Evolutionary conservation across 2,329 filamentous ascomycete species (phyloP), one percentile per base, ranked within the genome.

Genomic region (Aspergillus hiratsukae): DNA sequence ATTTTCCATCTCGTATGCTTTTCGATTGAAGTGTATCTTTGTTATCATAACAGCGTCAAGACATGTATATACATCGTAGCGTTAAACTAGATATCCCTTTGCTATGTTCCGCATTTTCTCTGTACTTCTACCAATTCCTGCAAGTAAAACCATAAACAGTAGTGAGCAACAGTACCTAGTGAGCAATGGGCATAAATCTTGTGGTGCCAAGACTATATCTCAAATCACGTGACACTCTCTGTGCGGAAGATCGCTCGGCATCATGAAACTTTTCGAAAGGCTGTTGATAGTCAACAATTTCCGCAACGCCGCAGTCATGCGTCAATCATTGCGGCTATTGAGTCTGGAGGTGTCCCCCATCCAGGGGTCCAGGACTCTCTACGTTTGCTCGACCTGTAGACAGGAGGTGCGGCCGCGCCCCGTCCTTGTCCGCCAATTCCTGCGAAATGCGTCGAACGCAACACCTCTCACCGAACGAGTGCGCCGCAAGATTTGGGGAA

Each of bases 401-500:
- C 67, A 73, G 55, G 70, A 71, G 64, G 66, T 65, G 37, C 60
- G 67, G 27, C 71, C 72, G 25, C 67, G 66, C n/a, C 66, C 68
- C 7, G 61, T 69, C 19, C 58, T 69, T 48, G 57, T 65, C 52
- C 69, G 65, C 51, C 69, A 71, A 64, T 66, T 69, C 63, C 70
- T 72, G 61, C 70, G 67, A 61, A 64, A 74, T 65, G 70, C 70
- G 55, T 66, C 70, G 62, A 63, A 65, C 56, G 63, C 66, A 51
- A 60, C 70, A 48, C 67, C 74, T 43, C 66, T 78, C 56, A 76
- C 75, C 49, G 78, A 81, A 57, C 75, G 73, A 56, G 63, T 81
- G 51, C 76, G 79, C 53, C 69, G 71, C 58, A 78, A 74, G 64
- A 67, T 82, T 58, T 81, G 79, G 79, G 78, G 78, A 6, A 78